Conservation (phyloP, 108 stramenopile species). For the Skeletonema menzelii region DNA sequence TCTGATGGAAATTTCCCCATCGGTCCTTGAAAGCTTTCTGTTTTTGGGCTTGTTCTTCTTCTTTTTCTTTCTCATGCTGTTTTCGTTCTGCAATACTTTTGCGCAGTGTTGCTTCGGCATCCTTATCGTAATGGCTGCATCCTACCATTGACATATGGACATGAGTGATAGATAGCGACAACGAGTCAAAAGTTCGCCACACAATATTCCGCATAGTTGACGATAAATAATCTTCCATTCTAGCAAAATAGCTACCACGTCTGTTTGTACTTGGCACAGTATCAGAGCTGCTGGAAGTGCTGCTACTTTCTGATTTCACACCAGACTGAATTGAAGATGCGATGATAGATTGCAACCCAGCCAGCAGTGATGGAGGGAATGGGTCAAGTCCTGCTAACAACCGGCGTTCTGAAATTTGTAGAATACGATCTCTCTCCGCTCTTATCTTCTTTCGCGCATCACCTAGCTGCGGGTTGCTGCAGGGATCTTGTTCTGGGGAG, state of each 20-base stretch:
- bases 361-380: conserved; percentile 28
- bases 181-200: conserved; percentile 40
- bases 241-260: conserved; percentile 11
- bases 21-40: not conserved
- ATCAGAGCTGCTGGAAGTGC: conserved; percentile 1
- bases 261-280: conserved; percentile 1
- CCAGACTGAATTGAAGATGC: conserved; percentile 14
- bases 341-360: conserved; percentile 15
- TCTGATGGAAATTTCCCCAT: not conserved
- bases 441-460: conserved; percentile 11
- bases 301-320: conserved; percentile 10
- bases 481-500: not conserved
- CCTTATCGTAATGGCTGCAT: conserved; percentile 42
- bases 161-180: conserved; percentile 30
- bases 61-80: not conserved
- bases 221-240: conserved; percentile 35
- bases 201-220: conserved; percentile 32
- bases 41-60: not conserved
- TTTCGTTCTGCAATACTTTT: not conserved
- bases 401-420: conserved; percentile 42
- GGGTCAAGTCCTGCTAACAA: conserved; percentile 39
- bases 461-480: conserved; percentile 1
- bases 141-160: conserved; percentile 34
- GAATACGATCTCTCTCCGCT: conserved; percentile 35
- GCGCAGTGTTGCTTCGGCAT: conserved; percentile 1